These are phyloP conservation scores for Hypoxylon subgilvum DNA, from an alignment of 495 filamentous ascomycete genomes.

Conservation along the genomic window DNA sequence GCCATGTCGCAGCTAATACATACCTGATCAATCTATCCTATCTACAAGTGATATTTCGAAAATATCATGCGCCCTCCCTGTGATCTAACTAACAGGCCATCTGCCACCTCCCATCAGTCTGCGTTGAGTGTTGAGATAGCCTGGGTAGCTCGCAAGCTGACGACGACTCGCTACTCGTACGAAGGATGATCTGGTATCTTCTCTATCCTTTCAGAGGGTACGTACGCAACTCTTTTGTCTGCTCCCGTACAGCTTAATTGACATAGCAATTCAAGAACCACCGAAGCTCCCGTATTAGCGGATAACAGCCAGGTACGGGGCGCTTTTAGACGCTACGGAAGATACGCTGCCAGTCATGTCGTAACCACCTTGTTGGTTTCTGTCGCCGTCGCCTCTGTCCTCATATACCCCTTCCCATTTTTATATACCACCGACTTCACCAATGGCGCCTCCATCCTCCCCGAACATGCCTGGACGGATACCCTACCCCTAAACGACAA, in stretches of 20 bases:
- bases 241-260: constrained; percentile 27
- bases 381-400: constrained; percentile 63
- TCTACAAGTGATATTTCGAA: constrained; percentile 14
- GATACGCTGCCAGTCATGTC: constrained; percentile 68
- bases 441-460: constrained; percentile 65
- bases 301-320: constrained; percentile 64
- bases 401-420: constrained; percentile 71
- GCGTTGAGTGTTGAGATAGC: constrained; percentile 24
- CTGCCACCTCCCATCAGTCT: constrained; percentile 23
- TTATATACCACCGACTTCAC: constrained; percentile 68
- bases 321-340: constrained; percentile 67
- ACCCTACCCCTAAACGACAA: constrained; percentile 61
- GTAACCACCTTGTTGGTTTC: constrained; percentile 68
- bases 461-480: constrained; percentile 78
- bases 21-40: constrained; percentile 3
- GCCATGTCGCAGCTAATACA: constrained; percentile 21
- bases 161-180: constrained; percentile 19
- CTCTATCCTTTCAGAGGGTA: constrained; percentile 69
- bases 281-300: constrained; percentile 65
- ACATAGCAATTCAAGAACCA: constrained; percentile 54
- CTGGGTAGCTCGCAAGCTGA: constrained; percentile 28
- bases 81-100: constrained; percentile 33
- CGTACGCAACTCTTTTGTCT: constrained; percentile 37
- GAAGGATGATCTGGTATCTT: constrained; percentile 65
- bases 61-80: constrained; percentile 39